These are phyloP conservation scores for Solanum neorickii DNA, from an alignment of 257 asterid genomes.

Conservation along the genomic window DNA sequence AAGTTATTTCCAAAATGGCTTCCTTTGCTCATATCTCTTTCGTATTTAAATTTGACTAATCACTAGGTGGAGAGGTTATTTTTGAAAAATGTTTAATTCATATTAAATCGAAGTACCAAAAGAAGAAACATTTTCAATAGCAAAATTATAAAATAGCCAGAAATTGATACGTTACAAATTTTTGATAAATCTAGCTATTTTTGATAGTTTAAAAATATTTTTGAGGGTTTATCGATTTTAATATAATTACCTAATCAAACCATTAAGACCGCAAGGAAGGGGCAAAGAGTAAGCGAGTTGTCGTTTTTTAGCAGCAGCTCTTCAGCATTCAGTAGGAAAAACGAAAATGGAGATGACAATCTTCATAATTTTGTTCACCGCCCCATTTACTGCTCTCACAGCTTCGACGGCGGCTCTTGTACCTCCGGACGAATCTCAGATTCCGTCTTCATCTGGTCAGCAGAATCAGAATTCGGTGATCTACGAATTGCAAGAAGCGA, in stretches of 20 bases:
- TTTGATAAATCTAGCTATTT: too few relatives aligned
- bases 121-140: not conserved
- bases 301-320: not conserved
- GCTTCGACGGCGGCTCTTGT: slow-evolving; percentile 16
- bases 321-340: not conserved
- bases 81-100: too few relatives aligned
- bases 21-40: not conserved
- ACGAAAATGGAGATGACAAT: slow-evolving; percentile 22
- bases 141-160: not conserved
- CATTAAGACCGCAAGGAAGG: not conserved
- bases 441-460: slow-evolving; percentile 19
- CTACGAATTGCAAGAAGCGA: slow-evolving; percentile 40
- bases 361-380: slow-evolving; percentile 14
- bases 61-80: not conserved
- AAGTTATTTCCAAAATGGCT: not conserved
- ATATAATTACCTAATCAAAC: not conserved
- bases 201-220: fast-evolving
- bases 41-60: not conserved
- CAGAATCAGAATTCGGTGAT: slow-evolving; percentile 16
- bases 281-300: not conserved
- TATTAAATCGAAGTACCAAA: too few relatives aligned
- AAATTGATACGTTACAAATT: not conserved
- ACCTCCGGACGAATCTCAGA: slow-evolving; percentile 4
- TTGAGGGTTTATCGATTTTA: too few relatives aligned
- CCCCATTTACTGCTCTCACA: slow-evolving; percentile 11